phyloP scores from a whole-genome alignment of 306 rosid species.

The Pachyrhizus erosus region DNA sequence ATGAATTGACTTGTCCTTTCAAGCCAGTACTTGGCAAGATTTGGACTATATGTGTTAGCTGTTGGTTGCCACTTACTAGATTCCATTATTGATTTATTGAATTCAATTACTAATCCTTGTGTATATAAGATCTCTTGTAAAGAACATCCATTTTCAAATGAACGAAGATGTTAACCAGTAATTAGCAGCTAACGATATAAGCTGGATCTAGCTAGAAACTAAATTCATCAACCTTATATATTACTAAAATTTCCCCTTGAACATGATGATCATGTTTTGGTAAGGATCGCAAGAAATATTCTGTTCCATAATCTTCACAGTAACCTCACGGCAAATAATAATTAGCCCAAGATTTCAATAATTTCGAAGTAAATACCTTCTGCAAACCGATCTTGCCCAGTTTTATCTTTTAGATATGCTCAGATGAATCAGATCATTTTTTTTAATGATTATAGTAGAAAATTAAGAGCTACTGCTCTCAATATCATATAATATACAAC shows the following conservation, averaged over 20 bases:
- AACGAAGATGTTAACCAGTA: neutral
- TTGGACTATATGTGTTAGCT: neutral
- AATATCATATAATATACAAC: slow-evolving; percentile 25
- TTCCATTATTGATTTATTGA: neutral
- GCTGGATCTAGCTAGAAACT: slow-evolving; percentile 9
- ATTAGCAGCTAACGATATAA: neutral
- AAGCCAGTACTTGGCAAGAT: neutral
- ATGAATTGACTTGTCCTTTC: neutral
- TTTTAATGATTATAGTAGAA: neutral
- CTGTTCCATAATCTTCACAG: neutral
- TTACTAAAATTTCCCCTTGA: neutral
- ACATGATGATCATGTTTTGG: neutral
- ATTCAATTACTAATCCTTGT: neutral
- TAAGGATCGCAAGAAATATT: neutral
- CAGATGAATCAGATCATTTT: slow-evolving; percentile 20
- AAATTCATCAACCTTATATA: neutral
- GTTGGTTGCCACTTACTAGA: neutral
- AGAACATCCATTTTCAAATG: neutral
- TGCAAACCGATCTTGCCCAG: neutral
- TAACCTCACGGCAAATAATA: neutral
- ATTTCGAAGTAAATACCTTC: slow-evolving; percentile 5
- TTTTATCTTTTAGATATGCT: slow-evolving; percentile 2
- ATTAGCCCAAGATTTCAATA: neutral
- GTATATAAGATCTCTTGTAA: neutral
- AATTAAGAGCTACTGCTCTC: neutral